Evolutionary conservation across 1,139 yeast species (phyloP).

Genomic region (Pichia sp.): DNA sequence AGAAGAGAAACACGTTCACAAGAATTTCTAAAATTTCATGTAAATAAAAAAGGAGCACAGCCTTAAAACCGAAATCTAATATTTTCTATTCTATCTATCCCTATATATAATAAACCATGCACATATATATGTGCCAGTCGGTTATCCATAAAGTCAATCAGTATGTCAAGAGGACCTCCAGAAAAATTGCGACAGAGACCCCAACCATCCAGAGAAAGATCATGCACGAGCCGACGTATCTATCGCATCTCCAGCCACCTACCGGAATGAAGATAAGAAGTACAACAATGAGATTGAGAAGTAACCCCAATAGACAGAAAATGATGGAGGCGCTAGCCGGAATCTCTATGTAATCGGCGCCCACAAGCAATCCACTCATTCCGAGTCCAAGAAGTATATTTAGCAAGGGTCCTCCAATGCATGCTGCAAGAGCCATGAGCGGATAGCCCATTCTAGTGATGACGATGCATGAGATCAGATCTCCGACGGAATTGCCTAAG

Average conservation of each 20-base stretch:
- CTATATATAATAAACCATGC: no score
- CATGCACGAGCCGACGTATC: slow-evolving; percentile 49
- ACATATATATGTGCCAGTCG: no score
- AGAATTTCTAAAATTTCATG: background rate
- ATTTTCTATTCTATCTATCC: no score
- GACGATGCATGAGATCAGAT: slow-evolving; percentile 77
- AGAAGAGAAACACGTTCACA: slow-evolving; percentile 1
- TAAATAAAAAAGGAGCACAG: background rate
- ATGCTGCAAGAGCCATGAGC: slow-evolving; percentile 89
- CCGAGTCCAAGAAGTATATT: slow-evolving; percentile 63
- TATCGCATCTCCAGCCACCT: slow-evolving; percentile 63
- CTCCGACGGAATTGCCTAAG: slow-evolving; percentile 88
- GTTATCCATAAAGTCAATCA: background rate
- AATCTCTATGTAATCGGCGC: slow-evolving; percentile 26
- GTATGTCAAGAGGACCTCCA: slow-evolving; percentile 13
- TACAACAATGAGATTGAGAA: slow-evolving; percentile 49
- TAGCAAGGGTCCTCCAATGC: slow-evolving; percentile 87
- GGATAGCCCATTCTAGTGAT: slow-evolving; percentile 86
- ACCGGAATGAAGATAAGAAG: slow-evolving; percentile 54
- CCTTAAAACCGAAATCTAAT: no score
- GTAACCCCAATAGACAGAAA: slow-evolving; percentile 48
- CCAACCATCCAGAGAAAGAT: slow-evolving; percentile 54
- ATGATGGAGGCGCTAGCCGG: slow-evolving; percentile 22
- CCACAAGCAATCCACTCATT: slow-evolving; percentile 54
- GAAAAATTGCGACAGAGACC: slow-evolving; percentile 29